Base-by-base conservation (phyloP, 495 filamentous ascomycete species). In the Stereocaulon alpinum region DNA sequence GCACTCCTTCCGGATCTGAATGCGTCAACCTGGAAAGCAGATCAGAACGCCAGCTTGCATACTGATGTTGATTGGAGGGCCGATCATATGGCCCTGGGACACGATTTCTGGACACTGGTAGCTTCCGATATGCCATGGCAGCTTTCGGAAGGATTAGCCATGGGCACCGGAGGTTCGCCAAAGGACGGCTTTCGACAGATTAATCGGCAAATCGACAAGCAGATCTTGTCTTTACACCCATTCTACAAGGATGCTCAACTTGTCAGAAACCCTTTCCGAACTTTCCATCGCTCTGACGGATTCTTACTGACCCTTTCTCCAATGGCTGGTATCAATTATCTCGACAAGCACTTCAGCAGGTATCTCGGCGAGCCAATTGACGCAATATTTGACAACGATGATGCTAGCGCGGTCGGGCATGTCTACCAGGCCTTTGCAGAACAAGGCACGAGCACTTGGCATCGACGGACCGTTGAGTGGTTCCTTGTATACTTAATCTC, bases 241-340 rank as follows among this genome's bases (percentile, higher is more conserved):
- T 67, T 66, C 34, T 70, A 64, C 58, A 59, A 56, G n/a, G 40
- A 69, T n/a, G 56, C 65, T 41, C 65, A 64, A 29, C 43, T 70
- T 44, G 67, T 64, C 27, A 62, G 68, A 48, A 63, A 63, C 51
- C 55, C 62, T 17, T 70, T 70, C 49, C 67, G 67, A 34, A 63
- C 62, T 20, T 70, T 70, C 48, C 68, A 70, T 56, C 67, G 67
- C 40, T 59, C 50, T 18, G 65, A 70, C 24, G 68, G 68, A n/a
- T 66, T 67, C 47, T 58, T 69, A 2, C 56, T 70, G 32, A 69
- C 68, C 11, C 55, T 70, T 14, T 69, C 68, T 10, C 61, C 68
- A 0, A 62, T 68, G 56, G 59, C 60, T 40, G 68, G 68, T 41
- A 60, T 70, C 18, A 64, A 70, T 55, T 70, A 68, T 57, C 45